Percentiles rank a stretch among this genome's conserved stretches.
phyloP scores from a whole-genome alignment of 2,329 filamentous ascomycete genomes.

The Fusarium sp. region DNA sequence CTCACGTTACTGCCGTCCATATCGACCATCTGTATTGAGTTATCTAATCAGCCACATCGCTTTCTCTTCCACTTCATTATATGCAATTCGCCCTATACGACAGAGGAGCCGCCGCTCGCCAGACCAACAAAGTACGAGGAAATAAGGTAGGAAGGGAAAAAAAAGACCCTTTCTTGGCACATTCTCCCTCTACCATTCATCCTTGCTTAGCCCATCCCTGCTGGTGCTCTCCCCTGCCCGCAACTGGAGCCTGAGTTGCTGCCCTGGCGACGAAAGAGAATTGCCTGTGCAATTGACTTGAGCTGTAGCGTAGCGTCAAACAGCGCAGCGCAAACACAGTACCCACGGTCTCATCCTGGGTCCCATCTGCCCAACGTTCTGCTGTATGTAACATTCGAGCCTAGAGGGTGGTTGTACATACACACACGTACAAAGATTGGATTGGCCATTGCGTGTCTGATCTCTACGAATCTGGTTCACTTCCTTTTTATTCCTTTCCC shows the following conservation, averaged over 20 bases:
- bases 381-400: constrained; percentile 24
- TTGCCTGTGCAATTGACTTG: constrained; percentile 15
- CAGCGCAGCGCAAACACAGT: not conserved
- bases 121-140: constrained; percentile 8
- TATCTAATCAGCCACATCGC: constrained; percentile 3
- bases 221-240: constrained; percentile 29
- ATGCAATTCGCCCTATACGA: not conserved
- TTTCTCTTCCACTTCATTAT: not conserved
- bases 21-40: not conserved
- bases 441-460: constrained; percentile 24
- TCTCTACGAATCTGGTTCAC: constrained; percentile 17
- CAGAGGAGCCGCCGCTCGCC: constrained; percentile 4
- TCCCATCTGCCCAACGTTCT: constrained; percentile 10
- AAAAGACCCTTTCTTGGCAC: constrained; percentile 33
- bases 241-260: constrained; percentile 33
- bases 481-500: not conserved
- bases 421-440: constrained; percentile 16
- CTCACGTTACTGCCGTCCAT: not conserved
- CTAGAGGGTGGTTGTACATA: constrained; percentile 19
- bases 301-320: not conserved
- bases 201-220: constrained; percentile 26
- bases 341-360: constrained; percentile 5
- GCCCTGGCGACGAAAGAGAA: constrained; percentile 40
- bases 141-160: constrained; percentile 6
- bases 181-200: constrained; percentile 28